A percentile compares a stretch with the other conserved stretches of the same genome.
Conservation (phyloP, 495 filamentous ascomycete species). For the Penicillium verhagenii region DNA sequence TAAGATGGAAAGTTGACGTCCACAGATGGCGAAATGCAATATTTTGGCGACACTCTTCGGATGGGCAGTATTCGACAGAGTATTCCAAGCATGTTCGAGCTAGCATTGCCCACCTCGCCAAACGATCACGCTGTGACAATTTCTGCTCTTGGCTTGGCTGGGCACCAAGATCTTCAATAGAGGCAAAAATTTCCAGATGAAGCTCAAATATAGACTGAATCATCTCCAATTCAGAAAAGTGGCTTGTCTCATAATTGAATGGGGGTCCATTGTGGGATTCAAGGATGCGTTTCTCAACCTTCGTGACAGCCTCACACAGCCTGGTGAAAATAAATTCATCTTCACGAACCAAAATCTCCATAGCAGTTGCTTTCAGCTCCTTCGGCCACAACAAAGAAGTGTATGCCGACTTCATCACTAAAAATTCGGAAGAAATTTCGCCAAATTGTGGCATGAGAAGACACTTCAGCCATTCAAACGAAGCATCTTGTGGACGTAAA, state of each 20-base stretch:
- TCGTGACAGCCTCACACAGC: slow-evolving; percentile 44
- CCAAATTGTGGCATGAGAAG: slow-evolving; percentile 50
- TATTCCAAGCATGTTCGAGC: slow-evolving; percentile 60
- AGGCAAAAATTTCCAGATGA: slow-evolving; percentile 80
- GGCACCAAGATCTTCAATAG: slow-evolving; percentile 72
- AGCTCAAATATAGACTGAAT: slow-evolving; percentile 82
- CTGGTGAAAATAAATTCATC: slow-evolving; percentile 68
- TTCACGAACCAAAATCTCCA: slow-evolving; percentile 63
- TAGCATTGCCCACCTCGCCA: slow-evolving; percentile 73
- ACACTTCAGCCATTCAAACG: slow-evolving; percentile 62
- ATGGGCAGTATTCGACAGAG: slow-evolving; percentile 40
- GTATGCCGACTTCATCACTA: slow-evolving; percentile 54
- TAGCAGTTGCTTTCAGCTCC: slow-evolving; percentile 64
- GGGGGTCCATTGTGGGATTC: slow-evolving; percentile 10
- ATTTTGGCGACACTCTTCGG: slow-evolving; percentile 21
- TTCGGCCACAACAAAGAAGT: slow-evolving; percentile 67
- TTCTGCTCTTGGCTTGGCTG: slow-evolving; percentile 60
- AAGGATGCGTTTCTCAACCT: slow-evolving; percentile 35
- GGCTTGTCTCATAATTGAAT: slow-evolving; percentile 28
- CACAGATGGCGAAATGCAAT: slow-evolving; percentile 70
- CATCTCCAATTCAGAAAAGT: slow-evolving; percentile 49
- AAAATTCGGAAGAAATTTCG: slow-evolving; percentile 20
- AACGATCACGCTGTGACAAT: slow-evolving; percentile 61
- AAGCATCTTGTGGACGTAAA: slow-evolving; percentile 60
- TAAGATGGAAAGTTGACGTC: slow-evolving; percentile 75